Evolutionary conservation across 2,329 filamentous ascomycete species (phyloP), one percentile per base, ranked within the genome.

Genomic region (Cladosporium sp.): DNA sequence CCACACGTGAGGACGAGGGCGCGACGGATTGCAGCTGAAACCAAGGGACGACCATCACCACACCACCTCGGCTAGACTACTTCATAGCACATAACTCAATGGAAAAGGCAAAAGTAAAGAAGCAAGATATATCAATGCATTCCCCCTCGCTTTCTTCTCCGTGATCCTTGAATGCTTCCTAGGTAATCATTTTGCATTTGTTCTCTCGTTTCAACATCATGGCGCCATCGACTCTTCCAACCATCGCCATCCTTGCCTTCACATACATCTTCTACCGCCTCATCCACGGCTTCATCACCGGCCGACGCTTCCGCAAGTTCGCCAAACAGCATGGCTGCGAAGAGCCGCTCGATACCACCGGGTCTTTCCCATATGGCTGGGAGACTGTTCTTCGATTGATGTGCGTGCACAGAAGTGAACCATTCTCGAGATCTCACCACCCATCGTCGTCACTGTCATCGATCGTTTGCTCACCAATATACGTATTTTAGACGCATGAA

Each of bases 321-420:
- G 65, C 65, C 5, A 46, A 64, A 40, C 62, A 67, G 21, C 58
- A 67, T 56, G 67, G 67, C 55, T 68, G 67, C 53, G 33, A 61
- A 14, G 49, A 53, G 6, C 53, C 65, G 23, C 58, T 26, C 21
- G 63, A 66, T 18, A 33, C 35, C 21, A 40, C n/a, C n/a, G 62
- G 62, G 8, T 31, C 53, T 10, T 65, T 65, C 21, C 62, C 62
- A 5, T 65, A 59, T 21, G 55, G 62, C 53, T 40, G 40, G 44
- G 2, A 11, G 11, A 35, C 29, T 23, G 26, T 65, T 11, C 18
- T 21, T 6, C 29, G 62, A 18, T 21, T 65, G 16, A 29, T 59
- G 53, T 64, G n/a, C 28, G 62, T 58, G 31, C 23, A 11, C 29
- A 29, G 12, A 5, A 8, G 31, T 11, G 23, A 26, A 26, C 23